A percentile compares a stretch with the other conserved stretches of the same genome.
phyloP scores from a whole-genome alignment of 2,329 filamentous ascomycete species.

The Xylariales sp. region DNA sequence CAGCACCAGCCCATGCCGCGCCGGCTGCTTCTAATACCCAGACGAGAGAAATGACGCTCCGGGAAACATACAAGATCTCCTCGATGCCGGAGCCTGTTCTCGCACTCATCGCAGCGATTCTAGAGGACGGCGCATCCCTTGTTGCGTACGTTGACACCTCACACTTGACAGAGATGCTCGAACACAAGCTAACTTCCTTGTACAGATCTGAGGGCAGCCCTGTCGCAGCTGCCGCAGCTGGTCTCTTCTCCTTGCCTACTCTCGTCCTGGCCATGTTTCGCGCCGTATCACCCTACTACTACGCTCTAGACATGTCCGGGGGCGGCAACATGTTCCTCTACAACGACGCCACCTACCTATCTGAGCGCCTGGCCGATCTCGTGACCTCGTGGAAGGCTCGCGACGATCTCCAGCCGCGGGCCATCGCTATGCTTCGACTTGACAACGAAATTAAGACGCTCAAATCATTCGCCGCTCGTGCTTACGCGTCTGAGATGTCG shows the following conservation, averaged over 20 bases:
- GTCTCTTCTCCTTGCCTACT: conserved; percentile 68
- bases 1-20: not conserved
- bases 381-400: conserved; percentile 47
- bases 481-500: conserved; percentile 57
- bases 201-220: conserved; percentile 45
- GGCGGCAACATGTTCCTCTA: conserved; percentile 67
- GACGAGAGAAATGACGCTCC: conserved; percentile 68
- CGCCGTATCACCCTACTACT: conserved; percentile 71
- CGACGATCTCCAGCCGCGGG: conserved; percentile 44
- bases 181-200: no score
- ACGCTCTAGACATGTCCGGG: conserved; percentile 54
- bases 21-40: conserved; percentile 9
- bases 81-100: conserved; percentile 79
- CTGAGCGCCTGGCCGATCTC: conserved; percentile 50
- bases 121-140: conserved; percentile 59
- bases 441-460: conserved; percentile 57
- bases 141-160: conserved; percentile 42
- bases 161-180: no score
- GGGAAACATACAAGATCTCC: conserved; percentile 84
- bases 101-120: conserved; percentile 55
- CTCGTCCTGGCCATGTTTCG: conserved; percentile 75
- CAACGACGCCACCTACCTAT: conserved; percentile 62
- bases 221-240: conserved; percentile 63
- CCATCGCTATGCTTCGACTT: conserved; percentile 51
- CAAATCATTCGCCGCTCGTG: conserved; percentile 56